Evolutionary conservation across 495 filamentous ascomycete genomes (phyloP).

Genomic region (Antarctomyces pellizariae): DNA sequence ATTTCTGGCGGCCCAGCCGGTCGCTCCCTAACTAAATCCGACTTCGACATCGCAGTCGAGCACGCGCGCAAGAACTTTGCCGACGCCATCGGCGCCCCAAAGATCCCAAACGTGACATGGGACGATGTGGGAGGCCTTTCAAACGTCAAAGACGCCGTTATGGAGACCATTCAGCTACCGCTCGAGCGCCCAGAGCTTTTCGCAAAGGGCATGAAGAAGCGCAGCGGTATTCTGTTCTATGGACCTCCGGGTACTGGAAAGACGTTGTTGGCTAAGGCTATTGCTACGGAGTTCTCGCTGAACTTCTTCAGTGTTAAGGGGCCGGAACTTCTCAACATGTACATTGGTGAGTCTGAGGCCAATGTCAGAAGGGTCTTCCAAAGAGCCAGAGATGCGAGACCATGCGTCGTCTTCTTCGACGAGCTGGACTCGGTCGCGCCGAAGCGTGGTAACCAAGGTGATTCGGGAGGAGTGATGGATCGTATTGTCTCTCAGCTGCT

Average conservation of each 20-base stretch:
- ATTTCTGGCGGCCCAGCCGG: constrained; percentile 72
- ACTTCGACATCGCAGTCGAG: constrained; percentile 81
- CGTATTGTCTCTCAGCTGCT: constrained; percentile 90
- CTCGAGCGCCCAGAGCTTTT: constrained; percentile 86
- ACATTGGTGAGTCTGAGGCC: constrained; percentile 95
- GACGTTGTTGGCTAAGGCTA: constrained; percentile 88
- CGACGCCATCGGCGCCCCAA: constrained; percentile 88
- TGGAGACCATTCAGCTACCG: constrained; percentile 90
- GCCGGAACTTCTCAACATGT: constrained; percentile 95
- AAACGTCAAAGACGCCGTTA: constrained; percentile 85
- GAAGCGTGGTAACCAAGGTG: constrained; percentile 92
- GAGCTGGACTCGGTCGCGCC: constrained; percentile 93
- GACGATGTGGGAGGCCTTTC: constrained; percentile 84
- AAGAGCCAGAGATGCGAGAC: constrained; percentile 77
- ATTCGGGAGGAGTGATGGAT: constrained; percentile 97
- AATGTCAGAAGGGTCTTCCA: constrained; percentile 95
- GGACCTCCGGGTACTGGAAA: constrained; percentile 94
- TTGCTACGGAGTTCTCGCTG: constrained; percentile 91
- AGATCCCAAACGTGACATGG: constrained; percentile 95
- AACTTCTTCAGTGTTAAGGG: constrained; percentile 99
- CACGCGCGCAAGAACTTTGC: constrained; percentile 93
- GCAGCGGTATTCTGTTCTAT: constrained; percentile 92
- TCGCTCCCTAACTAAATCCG: constrained; percentile 54
- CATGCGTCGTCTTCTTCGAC: constrained; percentile 97
- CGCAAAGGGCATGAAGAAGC: constrained; percentile 96